These are phyloP conservation scores for Talaromyces sp. DNA, from an alignment of 2,329 filamentous ascomycete species.

Conservation along the genomic window DNA sequence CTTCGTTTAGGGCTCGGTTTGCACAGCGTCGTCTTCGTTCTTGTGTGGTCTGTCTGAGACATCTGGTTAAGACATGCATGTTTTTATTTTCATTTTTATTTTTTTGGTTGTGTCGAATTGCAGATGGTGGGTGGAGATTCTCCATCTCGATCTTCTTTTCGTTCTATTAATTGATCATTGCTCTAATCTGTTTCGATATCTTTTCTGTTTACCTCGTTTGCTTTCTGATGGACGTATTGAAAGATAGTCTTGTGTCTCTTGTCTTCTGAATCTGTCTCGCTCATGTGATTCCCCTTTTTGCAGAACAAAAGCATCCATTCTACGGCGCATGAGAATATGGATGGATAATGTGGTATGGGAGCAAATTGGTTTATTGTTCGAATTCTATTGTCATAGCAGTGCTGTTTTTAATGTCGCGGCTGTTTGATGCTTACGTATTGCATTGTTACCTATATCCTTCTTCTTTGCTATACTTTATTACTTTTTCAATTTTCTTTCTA, in stretches of 20 bases:
- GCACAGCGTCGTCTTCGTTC: conserved; percentile 20
- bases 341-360: conserved; percentile 22
- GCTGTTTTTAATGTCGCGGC: conserved; percentile 6
- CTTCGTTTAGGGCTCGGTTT: conserved; percentile 11
- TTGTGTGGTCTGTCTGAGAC: conserved; percentile 10
- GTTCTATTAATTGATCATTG: conserved; percentile 5
- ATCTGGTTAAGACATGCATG: conserved; percentile 7
- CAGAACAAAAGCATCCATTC: conserved; percentile 19
- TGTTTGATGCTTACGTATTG: conserved; percentile 1
- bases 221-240: conserved; percentile 10
- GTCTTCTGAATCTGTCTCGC: conserved; percentile 13
- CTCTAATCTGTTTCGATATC: conserved; percentile 11
- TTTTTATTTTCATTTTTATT: no score
- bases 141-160: neutral
- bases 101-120: conserved; percentile 7
- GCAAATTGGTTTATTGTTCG: conserved; percentile 16
- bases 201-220: conserved; percentile 11
- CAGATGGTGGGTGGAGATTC: neutral
- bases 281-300: conserved; percentile 19
- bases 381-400: conserved; percentile 3
- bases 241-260: conserved; percentile 12
- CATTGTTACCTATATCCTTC: neutral
- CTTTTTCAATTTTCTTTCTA: conserved; percentile 6
- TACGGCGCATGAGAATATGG: conserved; percentile 24
- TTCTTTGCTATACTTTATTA: conserved; percentile 3